Evolutionary conservation across 2,329 filamentous ascomycete genomes (phyloP), one percentile per base, ranked within the genome.

Genomic region (Penicillium corylophilum): DNA sequence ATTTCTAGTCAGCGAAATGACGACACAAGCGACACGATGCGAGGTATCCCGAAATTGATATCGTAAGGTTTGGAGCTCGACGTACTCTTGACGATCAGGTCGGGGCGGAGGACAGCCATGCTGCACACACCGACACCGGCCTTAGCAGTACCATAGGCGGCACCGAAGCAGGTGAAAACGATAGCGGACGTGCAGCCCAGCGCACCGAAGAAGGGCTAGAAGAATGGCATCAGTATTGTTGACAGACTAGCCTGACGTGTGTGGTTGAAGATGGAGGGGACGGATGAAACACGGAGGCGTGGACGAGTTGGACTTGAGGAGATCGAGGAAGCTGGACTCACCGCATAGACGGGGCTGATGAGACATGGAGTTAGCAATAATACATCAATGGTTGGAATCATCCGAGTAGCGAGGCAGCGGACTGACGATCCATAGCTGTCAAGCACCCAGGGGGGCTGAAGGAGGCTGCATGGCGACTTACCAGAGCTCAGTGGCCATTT

Each of bases 21-120:
- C 31, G 5, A 26, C 16, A 36, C 3, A 33, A n/a, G 15, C 12
- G 7, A 31, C 18, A 35, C 3, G 29, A 15, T 12, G 9, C n/a
- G 29, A 22, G n/a, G 18, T 18, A 29, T 15, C 12, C 5, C 6
- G 8, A 6, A 10, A 4, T 5, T 9, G 22, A n/a, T 18, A 22
- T 45, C 36, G 7, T 8, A 7, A 26, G 3, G n/a, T 43, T n/a
- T 41, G 7, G 20, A 46, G 46, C 29, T 50, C 42, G 24, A 78
- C 91, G 71, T 87, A 97, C 94, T 97, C 88, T 96, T 97, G 76
- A 99, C 93, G 75, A 97, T 96, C 77, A 97, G 81, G 76, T 99
- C 94, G 74, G 94, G 94, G 77, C 94, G 85, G 66, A 99, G 85
- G 69, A 97, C 93, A 88, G 92, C 93, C 89, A 97, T 96, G 66